Percentiles rank a stretch among this genome's conserved stretches.
Conservation (phyloP, 495 filamentous ascomycete genomes). For the Lophium mytilinum region DNA sequence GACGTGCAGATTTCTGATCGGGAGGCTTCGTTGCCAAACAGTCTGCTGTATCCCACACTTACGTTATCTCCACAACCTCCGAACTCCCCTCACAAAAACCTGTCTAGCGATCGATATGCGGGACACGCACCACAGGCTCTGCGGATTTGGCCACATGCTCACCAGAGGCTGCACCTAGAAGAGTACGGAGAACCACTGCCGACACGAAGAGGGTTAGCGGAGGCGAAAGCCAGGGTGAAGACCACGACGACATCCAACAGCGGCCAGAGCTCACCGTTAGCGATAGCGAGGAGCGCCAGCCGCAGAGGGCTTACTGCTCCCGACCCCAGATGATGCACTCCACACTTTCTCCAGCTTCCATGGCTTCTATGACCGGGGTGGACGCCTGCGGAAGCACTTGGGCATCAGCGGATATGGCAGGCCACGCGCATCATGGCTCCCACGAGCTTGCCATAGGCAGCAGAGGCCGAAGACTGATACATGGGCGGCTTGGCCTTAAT, state of each 20-base stretch:
- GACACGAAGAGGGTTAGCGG: too few species aligned
- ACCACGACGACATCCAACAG: too few species aligned
- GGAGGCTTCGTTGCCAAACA: background rate
- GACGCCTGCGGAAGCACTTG: slow-evolving; percentile 5
- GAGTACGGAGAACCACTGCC: too few species aligned
- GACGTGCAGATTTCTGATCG: slow-evolving; percentile 2
- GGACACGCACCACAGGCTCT: too few species aligned
- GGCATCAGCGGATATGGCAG: slow-evolving; percentile 16
- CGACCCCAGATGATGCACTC: slow-evolving; percentile 16
- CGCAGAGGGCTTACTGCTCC: background rate
- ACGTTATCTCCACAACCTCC: background rate
- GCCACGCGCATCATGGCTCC: slow-evolving; percentile 6
- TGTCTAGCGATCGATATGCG: too few species aligned
- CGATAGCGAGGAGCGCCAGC: background rate
- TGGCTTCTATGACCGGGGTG: slow-evolving; percentile 3
- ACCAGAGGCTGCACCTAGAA: too few species aligned
- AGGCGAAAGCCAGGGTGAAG: too few species aligned
- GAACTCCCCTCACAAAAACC: background rate
- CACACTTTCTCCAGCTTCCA: slow-evolving; percentile 17
- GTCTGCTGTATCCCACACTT: background rate
- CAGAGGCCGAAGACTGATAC: slow-evolving; percentile 11
- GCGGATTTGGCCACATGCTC: too few species aligned
- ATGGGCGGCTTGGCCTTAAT: slow-evolving; percentile 17
- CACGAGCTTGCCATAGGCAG: slow-evolving; percentile 3
- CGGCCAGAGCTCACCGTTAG: too few species aligned